phyloP scores from a whole-genome alignment of 345 rosid species.

The Brassica carinata region DNA sequence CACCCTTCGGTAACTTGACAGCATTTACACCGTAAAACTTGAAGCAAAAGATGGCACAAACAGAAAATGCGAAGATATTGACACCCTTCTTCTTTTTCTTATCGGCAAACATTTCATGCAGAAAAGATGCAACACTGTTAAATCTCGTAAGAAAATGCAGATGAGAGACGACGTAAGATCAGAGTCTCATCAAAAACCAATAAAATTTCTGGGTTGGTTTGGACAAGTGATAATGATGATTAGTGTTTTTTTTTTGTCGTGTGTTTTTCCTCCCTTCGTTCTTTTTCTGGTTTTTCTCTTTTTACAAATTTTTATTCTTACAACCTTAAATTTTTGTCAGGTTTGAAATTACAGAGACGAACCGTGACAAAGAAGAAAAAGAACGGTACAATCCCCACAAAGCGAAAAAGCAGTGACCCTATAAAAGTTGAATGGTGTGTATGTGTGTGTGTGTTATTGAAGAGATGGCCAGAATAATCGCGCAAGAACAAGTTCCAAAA shows the following conservation, averaged over 20 bases:
- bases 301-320: background rate
- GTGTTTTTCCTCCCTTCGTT: slow-evolving; percentile 19
- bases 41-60: slow-evolving; percentile 49
- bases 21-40: slow-evolving; percentile 41
- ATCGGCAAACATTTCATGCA: slow-evolving; percentile 38
- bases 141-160: background rate
- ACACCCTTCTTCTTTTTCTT: slow-evolving; percentile 25
- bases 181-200: slow-evolving; percentile 1
- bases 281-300: background rate
- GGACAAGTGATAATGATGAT: slow-evolving; percentile 21
- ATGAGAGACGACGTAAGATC: slow-evolving; percentile 11
- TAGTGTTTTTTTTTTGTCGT: slow-evolving; percentile 2
- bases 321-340: slow-evolving; percentile 26
- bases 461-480: background rate
- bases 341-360: slow-evolving; percentile 1
- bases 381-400: slow-evolving; percentile 13
- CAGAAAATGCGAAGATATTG: slow-evolving; percentile 37
- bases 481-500: background rate
- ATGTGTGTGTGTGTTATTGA: background rate
- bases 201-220: slow-evolving; percentile 16
- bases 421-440: slow-evolving; percentile 7
- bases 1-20: slow-evolving; percentile 52
- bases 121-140: slow-evolving; percentile 13
- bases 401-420: slow-evolving; percentile 9
- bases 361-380: background rate